Percentiles rank a stretch among this genome's conserved stretches.
Evolutionary conservation across 805 yeast species (phyloP).

Genomic region (Candida krabiensis): DNA sequence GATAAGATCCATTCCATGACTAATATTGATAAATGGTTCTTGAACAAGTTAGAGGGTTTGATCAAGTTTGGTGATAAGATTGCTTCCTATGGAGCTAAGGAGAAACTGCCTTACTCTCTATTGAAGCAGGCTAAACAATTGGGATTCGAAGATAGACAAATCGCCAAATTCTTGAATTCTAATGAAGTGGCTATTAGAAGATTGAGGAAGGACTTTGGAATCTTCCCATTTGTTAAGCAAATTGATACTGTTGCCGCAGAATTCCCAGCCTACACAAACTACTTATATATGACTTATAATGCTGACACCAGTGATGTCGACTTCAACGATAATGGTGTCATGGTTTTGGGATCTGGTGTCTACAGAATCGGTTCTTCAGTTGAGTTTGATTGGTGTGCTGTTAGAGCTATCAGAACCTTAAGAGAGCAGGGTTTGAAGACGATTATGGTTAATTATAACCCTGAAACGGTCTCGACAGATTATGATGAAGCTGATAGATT

Average conservation of each 20-base stretch:
- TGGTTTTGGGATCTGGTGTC: constrained; percentile 98
- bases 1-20: constrained; percentile 90
- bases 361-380: constrained; percentile 98
- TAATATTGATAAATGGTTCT: constrained; percentile 94
- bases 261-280: constrained; percentile 95
- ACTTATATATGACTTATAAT: constrained; percentile 90
- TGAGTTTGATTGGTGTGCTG: constrained; percentile 99
- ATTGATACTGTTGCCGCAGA: constrained; percentile 99
- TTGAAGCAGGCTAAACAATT: constrained; percentile 90
- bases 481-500: constrained; percentile 97
- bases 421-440: constrained; percentile 86
- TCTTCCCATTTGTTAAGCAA: constrained; percentile 91
- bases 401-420: constrained; percentile 90
- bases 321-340: constrained; percentile 91
- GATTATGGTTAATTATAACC: constrained; percentile 96
- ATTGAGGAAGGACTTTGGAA: constrained; percentile 80
- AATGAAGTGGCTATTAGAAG: constrained; percentile 93
- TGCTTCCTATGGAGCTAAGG: constrained; percentile 54
- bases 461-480: constrained; percentile 98
- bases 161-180: constrained; percentile 83
- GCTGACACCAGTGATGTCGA: constrained; percentile 83
- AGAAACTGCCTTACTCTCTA: constrained; percentile 59
- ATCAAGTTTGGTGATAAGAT: constrained; percentile 69
- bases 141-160: constrained; percentile 96
- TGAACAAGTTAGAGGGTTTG: constrained; percentile 77